Conservation (phyloP, 495 filamentous ascomycete species). For the Apiosordaria backusii region DNA sequence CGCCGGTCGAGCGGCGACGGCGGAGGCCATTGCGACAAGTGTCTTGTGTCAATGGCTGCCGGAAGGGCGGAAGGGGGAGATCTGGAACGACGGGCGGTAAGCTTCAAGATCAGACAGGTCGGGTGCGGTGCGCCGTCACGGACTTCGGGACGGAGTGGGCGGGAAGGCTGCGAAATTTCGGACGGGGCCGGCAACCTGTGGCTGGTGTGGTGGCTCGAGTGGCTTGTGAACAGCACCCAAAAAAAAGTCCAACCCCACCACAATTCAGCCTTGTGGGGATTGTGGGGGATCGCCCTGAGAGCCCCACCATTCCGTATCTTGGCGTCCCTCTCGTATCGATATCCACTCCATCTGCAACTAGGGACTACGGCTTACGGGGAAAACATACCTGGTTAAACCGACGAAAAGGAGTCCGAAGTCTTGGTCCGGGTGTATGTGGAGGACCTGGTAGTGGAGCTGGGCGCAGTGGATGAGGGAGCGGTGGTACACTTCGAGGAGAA, state of each 20-base stretch:
- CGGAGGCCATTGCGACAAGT: constrained; percentile 22
- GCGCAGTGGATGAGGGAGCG: no score
- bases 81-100: neutral
- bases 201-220: neutral
- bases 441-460: no score
- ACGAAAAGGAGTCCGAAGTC: neutral
- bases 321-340: neutral
- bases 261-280: constrained; percentile 10
- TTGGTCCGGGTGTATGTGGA: no score
- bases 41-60: neutral
- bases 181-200: neutral
- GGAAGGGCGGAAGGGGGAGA: neutral
- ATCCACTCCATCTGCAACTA: neutral
- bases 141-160: neutral
- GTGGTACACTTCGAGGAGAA: no score
- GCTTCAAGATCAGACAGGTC: neutral
- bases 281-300: neutral
- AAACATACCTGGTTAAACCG: neutral
- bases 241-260: neutral
- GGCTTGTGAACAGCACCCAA: neutral
- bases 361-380: neutral
- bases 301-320: neutral
- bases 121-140: neutral
- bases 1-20: constrained; percentile 27
- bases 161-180: neutral